Evolutionary conservation across 176 grass and related monocot species (phyloP).

Genomic region (Carex parvula): DNA sequence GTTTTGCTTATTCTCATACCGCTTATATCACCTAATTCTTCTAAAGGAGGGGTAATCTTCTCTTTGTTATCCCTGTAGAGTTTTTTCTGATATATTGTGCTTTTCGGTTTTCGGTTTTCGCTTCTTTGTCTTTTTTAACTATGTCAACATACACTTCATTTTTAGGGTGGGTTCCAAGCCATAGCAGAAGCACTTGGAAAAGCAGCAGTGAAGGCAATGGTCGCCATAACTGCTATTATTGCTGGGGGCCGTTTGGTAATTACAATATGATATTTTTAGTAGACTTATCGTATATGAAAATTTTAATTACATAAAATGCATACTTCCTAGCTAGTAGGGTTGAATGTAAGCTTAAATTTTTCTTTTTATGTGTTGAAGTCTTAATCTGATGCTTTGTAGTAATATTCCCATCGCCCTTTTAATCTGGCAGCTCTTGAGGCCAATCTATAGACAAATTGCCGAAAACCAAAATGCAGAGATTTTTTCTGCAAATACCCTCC

Average conservation of each 20-base stretch:
- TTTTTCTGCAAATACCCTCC: slow-evolving; percentile 99
- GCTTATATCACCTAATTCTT: slow-evolving; percentile 96
- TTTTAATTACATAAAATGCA: background rate
- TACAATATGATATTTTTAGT: background rate
- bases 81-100: slow-evolving; percentile 19
- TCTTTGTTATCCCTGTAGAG: slow-evolving; percentile 9
- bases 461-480: slow-evolving; percentile 99
- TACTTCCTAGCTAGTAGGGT: background rate
- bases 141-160: slow-evolving; percentile 13
- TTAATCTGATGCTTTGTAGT: background rate
- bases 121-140: slow-evolving; percentile 12
- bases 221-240: slow-evolving; percentile 96
- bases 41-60: slow-evolving; percentile 97
- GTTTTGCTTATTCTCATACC: slow-evolving; percentile 95
- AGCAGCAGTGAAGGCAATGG: slow-evolving; percentile 92
- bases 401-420: slow-evolving; percentile 12
- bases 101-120: background rate
- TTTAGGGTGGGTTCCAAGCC: slow-evolving; percentile 97
- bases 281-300: background rate
- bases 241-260: slow-evolving; percentile 94
- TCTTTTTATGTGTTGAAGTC: background rate
- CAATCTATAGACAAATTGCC: slow-evolving; percentile 98
- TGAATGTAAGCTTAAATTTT: background rate
- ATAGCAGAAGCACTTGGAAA: slow-evolving; percentile 95
- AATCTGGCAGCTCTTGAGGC: slow-evolving; percentile 71